Evolutionary conservation across 805 yeast species (phyloP).

Genomic region (Metschnikowia lochheadii): DNA sequence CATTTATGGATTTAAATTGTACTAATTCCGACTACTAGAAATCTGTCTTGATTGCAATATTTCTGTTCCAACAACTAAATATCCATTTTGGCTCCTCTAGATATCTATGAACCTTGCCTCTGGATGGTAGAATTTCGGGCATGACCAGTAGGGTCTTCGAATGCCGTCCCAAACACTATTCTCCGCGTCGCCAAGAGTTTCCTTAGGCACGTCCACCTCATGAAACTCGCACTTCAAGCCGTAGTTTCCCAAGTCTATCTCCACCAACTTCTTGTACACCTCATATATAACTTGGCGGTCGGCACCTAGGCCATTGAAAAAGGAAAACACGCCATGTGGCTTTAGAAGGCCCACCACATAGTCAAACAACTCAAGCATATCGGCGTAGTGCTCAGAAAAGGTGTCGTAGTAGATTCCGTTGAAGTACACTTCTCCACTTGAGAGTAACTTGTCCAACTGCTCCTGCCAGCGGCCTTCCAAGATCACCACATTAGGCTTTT

Average conservation of each 20-base stretch:
- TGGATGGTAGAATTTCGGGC: constrained; percentile 66
- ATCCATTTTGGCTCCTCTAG: background rate
- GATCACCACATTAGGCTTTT: constrained; percentile 64
- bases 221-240: constrained; percentile 65
- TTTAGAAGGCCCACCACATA: constrained; percentile 74
- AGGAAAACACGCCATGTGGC: constrained; percentile 81
- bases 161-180: constrained; percentile 59
- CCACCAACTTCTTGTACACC: constrained; percentile 80
- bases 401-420: constrained; percentile 95
- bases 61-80: too few relatives aligned
- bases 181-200: constrained; percentile 28
- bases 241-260: constrained; percentile 71
- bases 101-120: constrained; percentile 45
- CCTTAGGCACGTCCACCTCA: constrained; percentile 44
- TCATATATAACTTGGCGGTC: constrained; percentile 45
- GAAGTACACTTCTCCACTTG: constrained; percentile 62
- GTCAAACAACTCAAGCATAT: constrained; percentile 84
- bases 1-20: too few relatives aligned
- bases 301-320: constrained; percentile 77
- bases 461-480: constrained; percentile 95
- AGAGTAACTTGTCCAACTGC: constrained; percentile 59
- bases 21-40: too few relatives aligned
- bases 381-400: constrained; percentile 85
- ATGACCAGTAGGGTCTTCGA: constrained; percentile 62
- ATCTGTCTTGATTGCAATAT: too few relatives aligned